Conservation (phyloP, 1,284 basidiomycete species). For the Xerocomus amazonicus region DNA sequence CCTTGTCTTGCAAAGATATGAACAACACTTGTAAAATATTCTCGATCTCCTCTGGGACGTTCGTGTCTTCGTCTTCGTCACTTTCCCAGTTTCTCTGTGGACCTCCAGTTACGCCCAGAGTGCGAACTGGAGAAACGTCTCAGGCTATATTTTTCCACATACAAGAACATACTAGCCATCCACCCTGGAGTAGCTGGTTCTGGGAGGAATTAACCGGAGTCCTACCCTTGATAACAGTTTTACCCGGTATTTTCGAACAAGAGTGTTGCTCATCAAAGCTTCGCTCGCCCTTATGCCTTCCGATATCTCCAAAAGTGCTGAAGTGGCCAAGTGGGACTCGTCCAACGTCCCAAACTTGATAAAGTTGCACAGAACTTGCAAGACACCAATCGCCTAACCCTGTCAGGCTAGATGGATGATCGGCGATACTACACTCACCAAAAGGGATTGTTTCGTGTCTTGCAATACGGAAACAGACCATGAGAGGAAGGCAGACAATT, state of each 20-base stretch:
- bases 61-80: conserved; percentile 48
- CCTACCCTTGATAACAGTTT: conserved; percentile 66
- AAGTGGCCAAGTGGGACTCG: conserved; percentile 45
- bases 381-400: conserved; percentile 61
- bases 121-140: conserved; percentile 21
- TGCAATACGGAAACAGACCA: conserved; percentile 41
- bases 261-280: conserved; percentile 50
- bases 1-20: conserved; percentile 78
- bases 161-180: conserved; percentile 29
- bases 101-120: conserved; percentile 15
- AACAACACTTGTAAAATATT: conserved; percentile 73
- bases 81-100: conserved; percentile 1
- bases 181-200: conserved; percentile 33
- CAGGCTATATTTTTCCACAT: conserved; percentile 1
- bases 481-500: conserved; percentile 50
- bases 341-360: conserved; percentile 62
- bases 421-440: conserved; percentile 38
- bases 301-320: conserved; percentile 44
- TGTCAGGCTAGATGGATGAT: conserved; percentile 4
- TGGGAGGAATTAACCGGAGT: conserved; percentile 59
- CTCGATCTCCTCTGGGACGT: conserved; percentile 83
- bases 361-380: conserved; percentile 75
- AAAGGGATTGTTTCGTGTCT: conserved; percentile 44
- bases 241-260: conserved; percentile 62
- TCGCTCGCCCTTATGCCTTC: conserved; percentile 39